These are phyloP conservation scores for Sarocladium brachiariae DNA, from an alignment of 2,329 filamentous ascomycete genomes.

Conservation along the genomic window DNA sequence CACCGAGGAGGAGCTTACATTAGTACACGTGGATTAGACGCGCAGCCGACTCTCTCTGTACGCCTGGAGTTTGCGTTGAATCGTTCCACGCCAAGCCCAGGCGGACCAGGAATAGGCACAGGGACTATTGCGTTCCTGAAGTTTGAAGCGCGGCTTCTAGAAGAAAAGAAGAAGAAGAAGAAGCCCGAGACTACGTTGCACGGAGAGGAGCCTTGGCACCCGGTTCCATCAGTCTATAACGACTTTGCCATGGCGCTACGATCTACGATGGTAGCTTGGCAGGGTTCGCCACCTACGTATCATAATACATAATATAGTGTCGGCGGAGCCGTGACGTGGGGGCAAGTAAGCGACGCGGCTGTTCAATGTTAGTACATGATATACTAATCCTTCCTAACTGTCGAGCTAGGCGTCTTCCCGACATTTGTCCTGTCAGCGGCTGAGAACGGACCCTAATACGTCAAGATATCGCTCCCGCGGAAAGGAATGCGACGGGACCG, in stretches of 20 bases:
- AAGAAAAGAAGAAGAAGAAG: neutral
- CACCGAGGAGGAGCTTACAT: neutral
- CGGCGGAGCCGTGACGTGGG: neutral
- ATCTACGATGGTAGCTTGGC: neutral
- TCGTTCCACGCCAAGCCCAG: neutral
- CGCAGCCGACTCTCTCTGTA: neutral
- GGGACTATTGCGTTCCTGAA: neutral
- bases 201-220: neutral
- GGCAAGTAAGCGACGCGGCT: neutral
- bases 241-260: neutral
- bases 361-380: too few relatives aligned
- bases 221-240: neutral
- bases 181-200: neutral
- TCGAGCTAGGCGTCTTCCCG: neutral
- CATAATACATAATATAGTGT: too few relatives aligned
- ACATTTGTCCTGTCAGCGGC: neutral
- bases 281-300: neutral
- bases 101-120: neutral
- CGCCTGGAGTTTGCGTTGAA: neutral
- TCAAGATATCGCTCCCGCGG: too few relatives aligned
- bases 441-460: neutral
- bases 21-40: neutral
- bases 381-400: neutral
- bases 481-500: too few relatives aligned
- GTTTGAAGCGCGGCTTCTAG: neutral